phyloP scores from a whole-genome alignment of 768 basidiomycete genomes.

The Phylloporus rhodoxanthus region DNA sequence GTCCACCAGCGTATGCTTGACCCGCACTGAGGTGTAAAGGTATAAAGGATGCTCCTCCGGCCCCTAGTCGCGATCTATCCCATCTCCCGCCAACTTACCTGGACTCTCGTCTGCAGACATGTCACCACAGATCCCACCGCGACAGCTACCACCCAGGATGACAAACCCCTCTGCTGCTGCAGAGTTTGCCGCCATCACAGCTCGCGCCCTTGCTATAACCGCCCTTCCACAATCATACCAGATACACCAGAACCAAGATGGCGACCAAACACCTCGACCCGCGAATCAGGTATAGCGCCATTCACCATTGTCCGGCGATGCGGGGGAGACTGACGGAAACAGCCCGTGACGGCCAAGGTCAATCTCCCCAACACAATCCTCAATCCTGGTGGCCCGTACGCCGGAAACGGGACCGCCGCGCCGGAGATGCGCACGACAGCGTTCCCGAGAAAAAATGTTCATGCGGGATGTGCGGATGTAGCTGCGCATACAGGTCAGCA shows the following conservation, averaged over 20 bases:
- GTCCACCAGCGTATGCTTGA: neutral
- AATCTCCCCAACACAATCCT: constrained; percentile 46
- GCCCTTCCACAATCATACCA: neutral
- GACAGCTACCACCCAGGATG: neutral
- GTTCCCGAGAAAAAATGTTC: neutral
- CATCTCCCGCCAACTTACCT: neutral
- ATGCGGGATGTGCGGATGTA: neutral
- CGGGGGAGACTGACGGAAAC: neutral
- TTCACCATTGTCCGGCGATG: neutral
- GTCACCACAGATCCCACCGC: neutral
- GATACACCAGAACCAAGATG: neutral
- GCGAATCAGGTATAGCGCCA: neutral
- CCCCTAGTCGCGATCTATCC: neutral
- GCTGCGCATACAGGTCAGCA: neutral
- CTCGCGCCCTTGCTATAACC: neutral
- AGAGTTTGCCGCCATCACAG: neutral
- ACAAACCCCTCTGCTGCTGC: neutral
- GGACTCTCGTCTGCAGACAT: neutral
- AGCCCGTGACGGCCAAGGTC: constrained; percentile 26
- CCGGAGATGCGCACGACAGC: neutral
- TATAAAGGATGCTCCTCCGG: neutral
- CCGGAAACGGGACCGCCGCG: constrained; percentile 7
- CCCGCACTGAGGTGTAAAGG: neutral
- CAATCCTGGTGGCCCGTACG: constrained; percentile 17
- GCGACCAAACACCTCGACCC: neutral